phyloP scores from a whole-genome alignment of 2,329 filamentous ascomycete genomes.

The Clarireedia homoeocarpa region DNA sequence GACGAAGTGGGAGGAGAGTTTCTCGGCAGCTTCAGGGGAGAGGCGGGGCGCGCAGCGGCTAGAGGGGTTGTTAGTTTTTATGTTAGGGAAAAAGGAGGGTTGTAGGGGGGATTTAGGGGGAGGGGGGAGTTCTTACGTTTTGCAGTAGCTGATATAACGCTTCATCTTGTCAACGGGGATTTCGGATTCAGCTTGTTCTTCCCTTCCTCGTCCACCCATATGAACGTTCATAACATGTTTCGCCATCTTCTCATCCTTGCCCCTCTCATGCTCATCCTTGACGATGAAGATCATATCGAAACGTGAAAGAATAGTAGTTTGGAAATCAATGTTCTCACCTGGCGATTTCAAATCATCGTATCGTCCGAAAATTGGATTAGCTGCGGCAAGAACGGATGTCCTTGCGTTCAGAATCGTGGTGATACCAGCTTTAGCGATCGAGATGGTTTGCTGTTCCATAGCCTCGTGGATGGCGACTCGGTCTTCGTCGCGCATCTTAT shows the following conservation, averaged over 20 bases:
- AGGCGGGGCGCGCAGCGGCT: conserved; percentile 89
- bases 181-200: conserved; percentile 78
- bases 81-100: neutral
- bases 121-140: conserved; percentile 54
- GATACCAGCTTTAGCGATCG: conserved; percentile 96
- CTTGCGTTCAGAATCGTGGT: conserved; percentile 95
- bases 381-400: conserved; percentile 89
- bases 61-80: conserved; percentile 10
- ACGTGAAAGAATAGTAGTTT: conserved; percentile 94
- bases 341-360: conserved; percentile 98
- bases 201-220: conserved; percentile 78
- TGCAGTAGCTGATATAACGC: conserved; percentile 94
- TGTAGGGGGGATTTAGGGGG: neutral
- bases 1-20: conserved; percentile 94
- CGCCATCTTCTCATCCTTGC: conserved; percentile 86
- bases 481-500: conserved; percentile 99
- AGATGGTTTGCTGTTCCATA: conserved; percentile 99
- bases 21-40: conserved; percentile 84
- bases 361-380: conserved; percentile 94
- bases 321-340: conserved; percentile 98
- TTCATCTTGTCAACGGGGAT: conserved; percentile 96
- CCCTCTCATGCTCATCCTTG: conserved; percentile 84
- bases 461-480: conserved; percentile 45
- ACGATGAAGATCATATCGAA: conserved; percentile 99
- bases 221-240: conserved; percentile 97